Evolutionary conservation across 2,329 filamentous ascomycete species (phyloP), one percentile per base, ranked within the genome.

Genomic region (Aurifilum marmelostoma): DNA sequence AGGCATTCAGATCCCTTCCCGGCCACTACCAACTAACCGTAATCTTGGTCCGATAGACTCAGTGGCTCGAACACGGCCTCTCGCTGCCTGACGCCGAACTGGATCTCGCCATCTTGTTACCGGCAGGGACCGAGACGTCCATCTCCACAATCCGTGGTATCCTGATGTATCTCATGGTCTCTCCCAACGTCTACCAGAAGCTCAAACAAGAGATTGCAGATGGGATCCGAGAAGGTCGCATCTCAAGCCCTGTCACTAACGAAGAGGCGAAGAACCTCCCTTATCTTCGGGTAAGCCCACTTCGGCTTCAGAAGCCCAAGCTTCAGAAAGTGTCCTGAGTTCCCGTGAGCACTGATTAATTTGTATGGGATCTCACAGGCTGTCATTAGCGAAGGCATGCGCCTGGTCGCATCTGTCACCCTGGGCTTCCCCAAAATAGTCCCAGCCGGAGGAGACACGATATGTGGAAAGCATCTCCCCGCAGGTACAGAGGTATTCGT

Each of bases 111-210:
- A 39, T 68, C 16, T 12, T 47, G 24, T 39, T 70, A 66, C 79
- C 83, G 1, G 84, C 84, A 7, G 85, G 84, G 4, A 82, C 83
- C 2, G 84, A 87, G 70, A 85, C 83, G 14, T 84, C 83, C 0
- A 80, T 84, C 0, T 82, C 81, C 0, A 78, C 80, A 2, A 78
- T 86, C 3, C 80, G 84, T 3, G 76, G 80, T 59, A 83, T 80
- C 6, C 63, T 86, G 54, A 79, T 85, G 37, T 81, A 83, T 73
- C 73, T 86, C 67, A 79, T 81, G 32, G 82, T 79, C 11, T 80
- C 79, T 27, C 83, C 83, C 0, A 76, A 76, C 1, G 77, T 83
- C 0, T 80, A 82, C 65, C 69, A 72, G 3, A 80, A 79, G 27
- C 73, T 87, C 0, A 69, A 63, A 24, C 29, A 72, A 50, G 75